Base-by-base conservation (phyloP, 257 asterid species). In the Mentha longifolia region DNA sequence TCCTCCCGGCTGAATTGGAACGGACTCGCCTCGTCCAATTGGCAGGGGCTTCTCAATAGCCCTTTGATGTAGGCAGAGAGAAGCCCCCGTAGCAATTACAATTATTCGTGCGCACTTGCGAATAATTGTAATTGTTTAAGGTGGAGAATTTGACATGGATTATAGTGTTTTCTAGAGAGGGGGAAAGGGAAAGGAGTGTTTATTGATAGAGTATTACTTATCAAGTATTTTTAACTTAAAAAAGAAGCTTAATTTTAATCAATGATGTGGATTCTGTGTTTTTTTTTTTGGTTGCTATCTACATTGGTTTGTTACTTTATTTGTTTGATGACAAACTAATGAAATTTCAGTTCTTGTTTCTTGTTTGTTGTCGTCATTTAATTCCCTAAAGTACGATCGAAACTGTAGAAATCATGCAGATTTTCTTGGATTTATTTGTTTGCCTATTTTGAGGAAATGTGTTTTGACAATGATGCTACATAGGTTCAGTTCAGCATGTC, bases 41-140 rank as follows among this genome's bases (percentile, higher is more conserved):
- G 96, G 95, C 97, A 90, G 46, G 98, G 96, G 14, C 96, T 93
- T 59, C 73, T 91, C 30, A 91, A 93, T 64, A 87, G 94, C 56
- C 87, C 97, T 39, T 87, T 93, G 33, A 82, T 87, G 92, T 93
- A 51, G 55, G 12, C 16, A 1, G 6, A 15, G 13, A 65, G 71
- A 30, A 8, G 13, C 45, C n/a, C 16, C 46, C 7, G 3, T 8
- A 61, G 10, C 28, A 72, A 15, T 61, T 49, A 20, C 50, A 59
- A 20, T 25, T 13, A 30, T n/a, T n/a, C n/a, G n/a, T n/a, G n/a
- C n/a, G n/a, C n/a, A n/a, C n/a, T n/a, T n/a, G n/a, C 2, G 20
- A 22, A 56, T 55, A 25, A 55, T 30, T 58, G 59, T 42, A 70
- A n/a, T 12, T 58, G 20, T 28, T 41, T 9, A 15, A 17, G 9